phyloP scores from a whole-genome alignment of 768 basidiomycete species.

The Phylloporus scabripes region DNA sequence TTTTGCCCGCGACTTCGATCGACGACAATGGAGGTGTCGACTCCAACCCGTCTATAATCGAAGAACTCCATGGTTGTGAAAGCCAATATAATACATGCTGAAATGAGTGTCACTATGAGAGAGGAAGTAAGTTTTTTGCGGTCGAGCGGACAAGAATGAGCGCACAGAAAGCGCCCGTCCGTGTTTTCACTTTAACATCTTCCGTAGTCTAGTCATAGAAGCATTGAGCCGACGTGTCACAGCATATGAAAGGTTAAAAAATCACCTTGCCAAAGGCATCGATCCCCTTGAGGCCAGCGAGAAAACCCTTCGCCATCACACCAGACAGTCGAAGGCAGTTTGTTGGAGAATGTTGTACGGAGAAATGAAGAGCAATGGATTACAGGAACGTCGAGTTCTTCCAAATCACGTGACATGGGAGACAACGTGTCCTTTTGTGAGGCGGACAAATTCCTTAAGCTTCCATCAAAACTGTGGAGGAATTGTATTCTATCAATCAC shows the following conservation, averaged over 20 bases:
- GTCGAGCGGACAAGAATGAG: conserved; percentile 6
- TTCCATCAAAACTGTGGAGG: too few species aligned
- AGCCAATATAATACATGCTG: conserved; percentile 86
- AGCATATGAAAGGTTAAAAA: background rate
- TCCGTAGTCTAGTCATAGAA: conserved; percentile 74
- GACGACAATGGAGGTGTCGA: conserved; percentile 91
- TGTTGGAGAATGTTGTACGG: background rate
- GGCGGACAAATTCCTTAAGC: background rate
- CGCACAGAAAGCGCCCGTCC: conserved; percentile 86
- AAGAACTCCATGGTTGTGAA: conserved; percentile 93
- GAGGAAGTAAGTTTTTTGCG: conserved; percentile 7
- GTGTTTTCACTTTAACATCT: conserved; percentile 98
- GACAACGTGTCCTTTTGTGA: conserved; percentile 22
- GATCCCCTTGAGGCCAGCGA: conserved; percentile 78
- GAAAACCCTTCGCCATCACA: conserved; percentile 72
- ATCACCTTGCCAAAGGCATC: conserved; percentile 99
- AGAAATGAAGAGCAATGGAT: background rate
- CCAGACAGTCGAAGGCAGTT: conserved; percentile 7
- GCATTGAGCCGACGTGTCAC: conserved; percentile 12
- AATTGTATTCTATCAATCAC: too few species aligned
- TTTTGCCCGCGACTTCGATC: conserved; percentile 95
- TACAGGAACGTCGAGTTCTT: background rate
- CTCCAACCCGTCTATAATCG: conserved; percentile 82
- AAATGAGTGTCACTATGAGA: conserved; percentile 78
- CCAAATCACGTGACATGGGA: conserved; percentile 21